A percentile compares a stretch with the other conserved stretches of the same genome.
Conservation (phyloP, 192 early-diverging fungal species). For the Helicostylum pulchrum region DNA sequence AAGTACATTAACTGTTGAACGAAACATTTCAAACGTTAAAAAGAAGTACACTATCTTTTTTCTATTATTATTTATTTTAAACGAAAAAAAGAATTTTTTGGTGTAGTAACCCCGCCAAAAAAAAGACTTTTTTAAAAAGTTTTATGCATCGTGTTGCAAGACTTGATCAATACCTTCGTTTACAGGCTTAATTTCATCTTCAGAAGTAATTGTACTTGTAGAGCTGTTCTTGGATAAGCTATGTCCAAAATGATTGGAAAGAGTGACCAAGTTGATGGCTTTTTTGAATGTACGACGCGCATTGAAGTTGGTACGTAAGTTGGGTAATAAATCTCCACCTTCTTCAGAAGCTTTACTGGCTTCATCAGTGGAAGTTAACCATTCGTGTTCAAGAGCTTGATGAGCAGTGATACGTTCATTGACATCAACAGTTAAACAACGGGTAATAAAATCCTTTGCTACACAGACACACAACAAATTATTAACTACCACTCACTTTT, state of each 20-base stretch:
- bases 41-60: neutral
- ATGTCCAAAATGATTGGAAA: conserved; percentile 33
- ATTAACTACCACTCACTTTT: neutral
- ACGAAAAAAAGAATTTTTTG: neutral
- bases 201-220: neutral
- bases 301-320: conserved; percentile 64
- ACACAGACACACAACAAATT: neutral
- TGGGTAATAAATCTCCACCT: conserved; percentile 53
- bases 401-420: conserved; percentile 66
- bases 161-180: conserved; percentile 35
- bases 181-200: conserved; percentile 27
- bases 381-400: conserved; percentile 74
- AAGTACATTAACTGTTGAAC: too few relatives aligned
- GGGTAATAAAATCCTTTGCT: conserved; percentile 71
- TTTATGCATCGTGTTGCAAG: conserved; percentile 7
- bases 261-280: conserved; percentile 47
- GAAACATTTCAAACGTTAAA: too few relatives aligned
- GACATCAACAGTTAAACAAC: conserved; percentile 66
- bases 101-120: neutral
- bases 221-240: conserved; percentile 16
- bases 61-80: neutral
- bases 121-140: neutral
- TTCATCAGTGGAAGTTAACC: conserved; percentile 45
- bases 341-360: neutral
- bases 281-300: conserved; percentile 66